Conservation (phyloP, 495 filamentous ascomycete genomes). For the Annulohypoxylon stygium region DNA sequence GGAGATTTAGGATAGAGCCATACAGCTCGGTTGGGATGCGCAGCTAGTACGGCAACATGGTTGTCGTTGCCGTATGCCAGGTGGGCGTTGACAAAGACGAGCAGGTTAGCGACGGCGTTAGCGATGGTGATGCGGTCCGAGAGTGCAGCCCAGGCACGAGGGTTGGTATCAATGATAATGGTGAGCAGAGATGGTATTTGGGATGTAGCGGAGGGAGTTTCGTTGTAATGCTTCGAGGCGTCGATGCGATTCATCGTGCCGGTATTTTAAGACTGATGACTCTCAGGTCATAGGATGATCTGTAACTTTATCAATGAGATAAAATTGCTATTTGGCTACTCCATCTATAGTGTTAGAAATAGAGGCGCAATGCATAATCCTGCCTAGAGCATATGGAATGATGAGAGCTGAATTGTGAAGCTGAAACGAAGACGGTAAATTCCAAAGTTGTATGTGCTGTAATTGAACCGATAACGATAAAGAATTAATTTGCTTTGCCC, state of each 20-base stretch:
- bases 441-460: background rate
- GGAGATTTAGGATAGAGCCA: slow-evolving; percentile 83
- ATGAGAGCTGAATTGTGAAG: slow-evolving; percentile 3
- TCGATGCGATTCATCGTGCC: slow-evolving; percentile 87
- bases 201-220: slow-evolving; percentile 61
- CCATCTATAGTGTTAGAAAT: background rate
- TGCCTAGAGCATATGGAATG: background rate
- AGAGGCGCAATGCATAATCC: background rate
- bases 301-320: background rate
- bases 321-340: background rate
- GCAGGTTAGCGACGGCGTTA: slow-evolving; percentile 86
- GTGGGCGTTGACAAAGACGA: slow-evolving; percentile 97
- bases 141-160: slow-evolving; percentile 90
- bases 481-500: slow-evolving; percentile 6
- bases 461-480: slow-evolving; percentile 28
- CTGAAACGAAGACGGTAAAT: slow-evolving; percentile 24
- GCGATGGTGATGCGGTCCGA: slow-evolving; percentile 81
- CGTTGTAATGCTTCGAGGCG: slow-evolving; percentile 86
- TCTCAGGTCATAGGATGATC: background rate
- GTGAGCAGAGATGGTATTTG: slow-evolving; percentile 87
- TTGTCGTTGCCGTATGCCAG: slow-evolving; percentile 93
- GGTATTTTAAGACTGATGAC: background rate
- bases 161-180: slow-evolving; percentile 96
- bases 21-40: slow-evolving; percentile 82
- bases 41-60: slow-evolving; percentile 91